A percentile compares a stretch with the other conserved stretches of the same genome.
Conservation (phyloP, 331 rosid species). For the Telfairia occidentalis region DNA sequence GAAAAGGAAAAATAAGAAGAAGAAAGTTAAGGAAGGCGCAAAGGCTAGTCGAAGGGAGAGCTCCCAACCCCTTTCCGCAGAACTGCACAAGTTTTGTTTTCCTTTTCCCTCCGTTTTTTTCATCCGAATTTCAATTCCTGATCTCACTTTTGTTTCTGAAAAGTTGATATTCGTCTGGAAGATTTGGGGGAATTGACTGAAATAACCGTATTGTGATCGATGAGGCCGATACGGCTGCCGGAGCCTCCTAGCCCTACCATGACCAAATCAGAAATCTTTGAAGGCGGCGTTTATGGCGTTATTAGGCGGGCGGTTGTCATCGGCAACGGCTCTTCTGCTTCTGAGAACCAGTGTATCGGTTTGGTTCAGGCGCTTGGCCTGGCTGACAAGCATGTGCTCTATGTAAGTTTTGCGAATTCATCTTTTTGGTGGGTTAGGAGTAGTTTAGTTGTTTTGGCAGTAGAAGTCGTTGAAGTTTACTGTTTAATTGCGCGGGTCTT, state of each 20-base stretch:
- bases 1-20: neutral
- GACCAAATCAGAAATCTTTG: slow-evolving; percentile 53
- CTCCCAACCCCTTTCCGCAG: neutral
- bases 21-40: neutral
- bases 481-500: neutral
- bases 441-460: neutral
- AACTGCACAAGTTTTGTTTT: neutral
- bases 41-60: neutral
- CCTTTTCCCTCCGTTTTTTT: neutral
- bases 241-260: slow-evolving; percentile 72
- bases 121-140: neutral
- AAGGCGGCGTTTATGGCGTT: slow-evolving; percentile 66
- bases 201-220: slow-evolving; percentile 14
- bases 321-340: slow-evolving; percentile 58
- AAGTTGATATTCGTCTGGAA: neutral
- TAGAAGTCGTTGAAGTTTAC: neutral
- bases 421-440: neutral
- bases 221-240: slow-evolving; percentile 71
- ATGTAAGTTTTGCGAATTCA: slow-evolving; percentile 28
- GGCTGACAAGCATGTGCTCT: slow-evolving; percentile 50
- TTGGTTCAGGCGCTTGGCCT: slow-evolving; percentile 86
- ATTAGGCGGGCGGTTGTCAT: slow-evolving; percentile 73
- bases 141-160: neutral
- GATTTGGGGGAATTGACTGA: slow-evolving; percentile 5
- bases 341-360: slow-evolving; percentile 89